A percentile compares a stretch with the other conserved stretches of the same genome.
Evolutionary conservation across 2,329 filamentous ascomycete species (phyloP).

Genomic region (Pyricularia sp.): DNA sequence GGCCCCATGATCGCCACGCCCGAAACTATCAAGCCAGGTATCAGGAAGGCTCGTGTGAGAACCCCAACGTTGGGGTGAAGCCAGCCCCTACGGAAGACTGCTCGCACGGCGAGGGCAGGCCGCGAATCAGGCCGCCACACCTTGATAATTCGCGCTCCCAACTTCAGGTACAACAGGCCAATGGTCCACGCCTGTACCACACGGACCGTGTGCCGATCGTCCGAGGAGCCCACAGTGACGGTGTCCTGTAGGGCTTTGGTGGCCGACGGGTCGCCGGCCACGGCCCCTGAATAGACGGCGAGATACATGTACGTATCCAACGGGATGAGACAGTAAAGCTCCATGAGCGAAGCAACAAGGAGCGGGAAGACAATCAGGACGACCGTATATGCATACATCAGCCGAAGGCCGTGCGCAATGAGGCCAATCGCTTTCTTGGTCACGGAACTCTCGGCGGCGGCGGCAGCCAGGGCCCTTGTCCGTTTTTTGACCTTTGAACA

Average conservation of each 20-base stretch:
- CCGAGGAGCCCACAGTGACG: constrained; percentile 18
- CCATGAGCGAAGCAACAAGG: constrained; percentile 64
- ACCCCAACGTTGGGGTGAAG: constrained; percentile 65
- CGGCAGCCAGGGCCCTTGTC: constrained; percentile 13
- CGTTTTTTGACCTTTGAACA: constrained; percentile 5
- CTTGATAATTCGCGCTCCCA: constrained; percentile 56
- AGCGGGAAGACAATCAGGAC: constrained; percentile 71
- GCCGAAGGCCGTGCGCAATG: constrained; percentile 22
- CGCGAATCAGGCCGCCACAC: constrained; percentile 56
- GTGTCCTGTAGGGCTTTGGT: not conserved
- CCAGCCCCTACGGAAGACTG: constrained; percentile 63
- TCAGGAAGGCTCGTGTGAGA: constrained; percentile 74
- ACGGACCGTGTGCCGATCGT: constrained; percentile 54
- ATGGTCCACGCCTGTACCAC: constrained; percentile 91
- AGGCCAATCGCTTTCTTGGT: constrained; percentile 17
- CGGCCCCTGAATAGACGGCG: constrained; percentile 12
- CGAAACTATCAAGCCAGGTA: constrained; percentile 57
- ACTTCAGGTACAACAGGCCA: constrained; percentile 78
- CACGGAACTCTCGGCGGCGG: constrained; percentile 13
- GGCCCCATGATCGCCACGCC: constrained; percentile 51
- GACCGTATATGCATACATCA: constrained; percentile 64
- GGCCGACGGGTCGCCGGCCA: constrained; percentile 14
- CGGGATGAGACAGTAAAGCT: constrained; percentile 80
- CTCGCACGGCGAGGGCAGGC: constrained; percentile 59
- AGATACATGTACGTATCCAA: constrained; percentile 63